Evolutionary conservation across 345 rosid genomes (phyloP).

Genomic region (Turnera subulata): DNA sequence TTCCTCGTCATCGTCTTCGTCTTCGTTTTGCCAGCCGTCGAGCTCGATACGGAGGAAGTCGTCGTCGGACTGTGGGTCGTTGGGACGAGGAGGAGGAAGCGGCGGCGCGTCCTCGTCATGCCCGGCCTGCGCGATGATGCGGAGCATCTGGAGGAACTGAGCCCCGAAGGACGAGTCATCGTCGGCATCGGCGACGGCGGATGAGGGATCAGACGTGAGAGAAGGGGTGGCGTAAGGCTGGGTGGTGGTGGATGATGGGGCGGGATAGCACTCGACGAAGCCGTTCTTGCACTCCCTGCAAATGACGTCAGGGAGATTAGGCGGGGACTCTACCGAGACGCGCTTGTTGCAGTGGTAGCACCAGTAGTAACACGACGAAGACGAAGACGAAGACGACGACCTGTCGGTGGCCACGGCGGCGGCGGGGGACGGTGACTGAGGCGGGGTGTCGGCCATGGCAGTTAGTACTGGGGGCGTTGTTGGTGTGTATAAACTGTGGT

Average conservation of each 20-base stretch:
- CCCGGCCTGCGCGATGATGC: slow-evolving; percentile 40
- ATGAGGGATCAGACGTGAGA: slow-evolving; percentile 36
- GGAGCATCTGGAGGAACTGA: slow-evolving; percentile 63
- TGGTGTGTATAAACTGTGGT: no score
- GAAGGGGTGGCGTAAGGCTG: slow-evolving; percentile 34
- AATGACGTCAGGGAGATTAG: slow-evolving; percentile 39
- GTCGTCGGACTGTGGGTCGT: slow-evolving; percentile 40
- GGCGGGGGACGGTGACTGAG: not conserved
- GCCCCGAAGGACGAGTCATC: slow-evolving; percentile 55
- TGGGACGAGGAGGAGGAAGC: slow-evolving; percentile 26
- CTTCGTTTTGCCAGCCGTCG: slow-evolving; percentile 52
- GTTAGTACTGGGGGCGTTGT: no score
- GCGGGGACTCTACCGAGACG: slow-evolving; percentile 50
- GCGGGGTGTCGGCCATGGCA: slow-evolving; percentile 53
- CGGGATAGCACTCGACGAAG: slow-evolving; percentile 59
- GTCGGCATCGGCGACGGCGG: no score
- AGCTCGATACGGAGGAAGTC: slow-evolving; percentile 53
- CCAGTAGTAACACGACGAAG: slow-evolving; percentile 45
- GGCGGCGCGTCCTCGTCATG: slow-evolving; percentile 45
- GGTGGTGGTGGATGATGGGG: slow-evolving; percentile 17
- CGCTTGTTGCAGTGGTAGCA: slow-evolving; percentile 71
- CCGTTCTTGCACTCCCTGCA: slow-evolving; percentile 75
- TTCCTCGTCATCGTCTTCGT: slow-evolving; percentile 22
- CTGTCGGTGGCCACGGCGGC: slow-evolving; percentile 20
- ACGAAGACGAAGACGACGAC: slow-evolving; percentile 19